These are phyloP conservation scores for Deinandra increscens DNA, from an alignment of 129 eudicot species.

Conservation along the genomic window DNA sequence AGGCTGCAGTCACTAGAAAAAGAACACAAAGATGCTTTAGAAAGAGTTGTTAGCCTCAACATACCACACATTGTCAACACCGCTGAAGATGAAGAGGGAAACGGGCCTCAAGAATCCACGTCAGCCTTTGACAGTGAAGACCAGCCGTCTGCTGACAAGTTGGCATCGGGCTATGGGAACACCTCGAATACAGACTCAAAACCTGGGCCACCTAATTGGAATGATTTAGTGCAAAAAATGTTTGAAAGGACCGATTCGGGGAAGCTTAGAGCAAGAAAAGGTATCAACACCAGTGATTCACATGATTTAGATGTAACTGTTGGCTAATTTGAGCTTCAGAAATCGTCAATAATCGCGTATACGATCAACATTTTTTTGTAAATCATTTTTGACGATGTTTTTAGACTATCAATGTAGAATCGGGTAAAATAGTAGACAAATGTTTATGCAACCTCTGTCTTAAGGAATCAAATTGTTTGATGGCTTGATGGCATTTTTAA, in stretches of 20 bases:
- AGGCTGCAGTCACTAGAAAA: conserved; percentile 52
- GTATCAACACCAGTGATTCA: conserved; percentile 4
- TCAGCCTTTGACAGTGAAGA: conserved; percentile 28
- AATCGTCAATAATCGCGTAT: not conserved
- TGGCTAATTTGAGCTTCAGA: conserved; percentile 8
- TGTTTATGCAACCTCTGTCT: not conserved
- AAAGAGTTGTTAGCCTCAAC: conserved; percentile 68
- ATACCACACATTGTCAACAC: conserved; percentile 62
- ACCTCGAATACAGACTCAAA: conserved; percentile 10
- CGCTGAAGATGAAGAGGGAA: conserved; percentile 30
- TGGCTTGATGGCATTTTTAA: no score
- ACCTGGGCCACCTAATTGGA: conserved; percentile 46
- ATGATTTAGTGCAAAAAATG: conserved; percentile 49
- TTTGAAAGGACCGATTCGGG: conserved; percentile 50
- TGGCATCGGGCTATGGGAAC: conserved; percentile 7
- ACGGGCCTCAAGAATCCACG: conserved; percentile 29
- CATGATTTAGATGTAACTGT: conserved; percentile 8
- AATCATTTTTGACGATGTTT: not conserved
- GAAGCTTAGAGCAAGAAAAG: conserved; percentile 33
- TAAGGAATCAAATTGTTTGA: no score
- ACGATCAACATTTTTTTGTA: not conserved
- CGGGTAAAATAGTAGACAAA: not conserved
- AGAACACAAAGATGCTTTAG: conserved; percentile 82
- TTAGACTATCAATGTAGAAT: not conserved
- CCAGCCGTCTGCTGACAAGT: conserved; percentile 24